phyloP scores from a whole-genome alignment of 768 basidiomycete species.

The Leccinum obscurum region DNA sequence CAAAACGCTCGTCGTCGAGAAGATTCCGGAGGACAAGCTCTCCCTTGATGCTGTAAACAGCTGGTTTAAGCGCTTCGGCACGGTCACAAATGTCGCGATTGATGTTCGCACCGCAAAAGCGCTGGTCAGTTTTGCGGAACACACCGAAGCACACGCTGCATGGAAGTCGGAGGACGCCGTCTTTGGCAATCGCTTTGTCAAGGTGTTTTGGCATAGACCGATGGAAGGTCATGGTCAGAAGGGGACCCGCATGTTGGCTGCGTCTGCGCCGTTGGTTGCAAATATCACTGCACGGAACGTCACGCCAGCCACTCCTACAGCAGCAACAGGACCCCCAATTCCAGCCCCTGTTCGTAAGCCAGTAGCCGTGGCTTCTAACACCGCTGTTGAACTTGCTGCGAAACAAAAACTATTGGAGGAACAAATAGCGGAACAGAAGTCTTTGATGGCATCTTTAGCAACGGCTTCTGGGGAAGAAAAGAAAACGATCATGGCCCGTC shows the following conservation, averaged over 20 bases:
- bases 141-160: slow-evolving; percentile 82
- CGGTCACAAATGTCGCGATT: slow-evolving; percentile 88
- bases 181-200: slow-evolving; percentile 92
- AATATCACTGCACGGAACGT: slow-evolving; percentile 52
- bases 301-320: slow-evolving; percentile 45
- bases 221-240: slow-evolving; percentile 87
- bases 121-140: slow-evolving; percentile 81
- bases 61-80: slow-evolving; percentile 93
- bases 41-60: slow-evolving; percentile 74
- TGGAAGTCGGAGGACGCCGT: slow-evolving; percentile 96
- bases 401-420: slow-evolving; percentile 77
- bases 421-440: slow-evolving; percentile 87
- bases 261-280: slow-evolving; percentile 74
- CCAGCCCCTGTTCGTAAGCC: slow-evolving; percentile 39
- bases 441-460: slow-evolving; percentile 69
- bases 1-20: slow-evolving; percentile 90
- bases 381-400: slow-evolving; percentile 57
- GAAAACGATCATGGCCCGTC: slow-evolving; percentile 71
- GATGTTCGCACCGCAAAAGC: slow-evolving; percentile 76
- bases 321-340: slow-evolving; percentile 28
- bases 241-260: slow-evolving; percentile 77
- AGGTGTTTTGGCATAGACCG: slow-evolving; percentile 93
- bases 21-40: slow-evolving; percentile 85
- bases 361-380: slow-evolving; percentile 29
- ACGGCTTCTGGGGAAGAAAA: slow-evolving; percentile 71